Percentiles rank a stretch among this genome's conserved stretches.
Conservation (phyloP, 139 green algal species). For the Diplosphaera chodatii region DNA sequence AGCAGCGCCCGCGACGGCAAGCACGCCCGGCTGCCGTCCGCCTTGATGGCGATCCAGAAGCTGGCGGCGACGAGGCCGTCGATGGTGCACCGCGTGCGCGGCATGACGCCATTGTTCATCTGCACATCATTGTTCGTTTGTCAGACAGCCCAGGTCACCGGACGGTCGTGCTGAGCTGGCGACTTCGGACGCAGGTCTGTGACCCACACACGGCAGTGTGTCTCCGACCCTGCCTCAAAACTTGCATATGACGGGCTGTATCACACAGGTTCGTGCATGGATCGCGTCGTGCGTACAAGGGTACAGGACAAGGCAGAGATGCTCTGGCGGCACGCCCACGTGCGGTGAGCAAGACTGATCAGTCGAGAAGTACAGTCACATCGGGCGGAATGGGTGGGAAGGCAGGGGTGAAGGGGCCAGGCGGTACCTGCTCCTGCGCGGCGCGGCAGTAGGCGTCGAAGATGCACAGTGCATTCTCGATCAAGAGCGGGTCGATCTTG, state of each 20-base stretch:
- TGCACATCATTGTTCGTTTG: too few species aligned
- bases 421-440: neutral
- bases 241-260: too few species aligned
- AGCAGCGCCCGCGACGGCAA: conserved; percentile 2
- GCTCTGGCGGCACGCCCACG: too few species aligned
- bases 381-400: too few species aligned
- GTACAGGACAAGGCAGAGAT: too few species aligned
- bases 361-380: too few species aligned
- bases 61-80: neutral
- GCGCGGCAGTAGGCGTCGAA: neutral
- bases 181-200: neutral
- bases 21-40: neutral
- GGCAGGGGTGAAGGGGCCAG: too few species aligned
- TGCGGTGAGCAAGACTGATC: neutral
- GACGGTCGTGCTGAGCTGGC: too few species aligned
- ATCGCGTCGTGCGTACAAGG: too few species aligned
- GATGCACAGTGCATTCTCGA: neutral
- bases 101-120: neutral
- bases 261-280: too few species aligned
- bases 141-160: neutral
- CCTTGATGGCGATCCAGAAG: conserved; percentile 6
- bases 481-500: neutral
- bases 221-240: too few species aligned
- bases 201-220: too few species aligned
- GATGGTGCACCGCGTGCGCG: neutral